Evolutionary conservation across 2,329 filamentous ascomycete species (phyloP).

Genomic region (Colletotrichum spaethianum): DNA sequence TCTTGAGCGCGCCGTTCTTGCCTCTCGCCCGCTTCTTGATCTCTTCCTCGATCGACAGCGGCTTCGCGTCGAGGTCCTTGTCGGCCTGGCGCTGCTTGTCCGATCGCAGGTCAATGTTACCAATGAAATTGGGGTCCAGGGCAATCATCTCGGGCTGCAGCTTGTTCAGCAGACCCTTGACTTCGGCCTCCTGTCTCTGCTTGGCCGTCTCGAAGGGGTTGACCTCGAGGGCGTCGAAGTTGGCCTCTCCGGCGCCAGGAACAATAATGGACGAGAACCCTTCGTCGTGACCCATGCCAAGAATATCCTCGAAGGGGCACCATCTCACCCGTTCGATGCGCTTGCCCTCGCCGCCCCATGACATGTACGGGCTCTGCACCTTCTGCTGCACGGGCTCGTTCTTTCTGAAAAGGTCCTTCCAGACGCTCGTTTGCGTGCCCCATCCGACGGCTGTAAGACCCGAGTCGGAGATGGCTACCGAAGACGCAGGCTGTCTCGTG

Average conservation of each 20-base stretch:
- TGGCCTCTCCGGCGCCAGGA: conserved; percentile 95
- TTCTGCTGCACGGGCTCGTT: conserved; percentile 80
- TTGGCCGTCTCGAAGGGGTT: conserved; percentile 97
- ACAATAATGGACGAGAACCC: conserved; percentile 93
- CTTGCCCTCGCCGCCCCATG: conserved; percentile 89
- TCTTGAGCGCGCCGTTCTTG: conserved; percentile 89
- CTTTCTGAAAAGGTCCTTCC: conserved; percentile 90
- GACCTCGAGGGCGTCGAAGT: conserved; percentile 92
- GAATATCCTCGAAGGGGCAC: conserved; percentile 95
- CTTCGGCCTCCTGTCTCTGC: conserved; percentile 93
- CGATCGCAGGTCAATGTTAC: conserved; percentile 85
- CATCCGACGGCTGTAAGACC: conserved; percentile 91
- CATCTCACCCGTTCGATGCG: conserved; percentile 86
- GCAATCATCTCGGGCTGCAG: conserved; percentile 97
- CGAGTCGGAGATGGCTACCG: conserved; percentile 89
- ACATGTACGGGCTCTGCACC: conserved; percentile 90
- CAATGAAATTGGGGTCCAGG: conserved; percentile 91
- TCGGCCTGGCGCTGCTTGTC: conserved; percentile 84
- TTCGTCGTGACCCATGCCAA: conserved; percentile 86
- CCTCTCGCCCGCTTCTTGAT: conserved; percentile 85
- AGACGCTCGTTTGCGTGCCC: conserved; percentile 90
- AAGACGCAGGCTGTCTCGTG: conserved; percentile 84
- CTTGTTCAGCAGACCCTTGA: conserved; percentile 92
- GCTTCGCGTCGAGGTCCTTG: conserved; percentile 82
- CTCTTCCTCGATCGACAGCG: conserved; percentile 70